phyloP scores from a whole-genome alignment of 1,139 yeast species.

The Blastobotrys petasosporus region DNA sequence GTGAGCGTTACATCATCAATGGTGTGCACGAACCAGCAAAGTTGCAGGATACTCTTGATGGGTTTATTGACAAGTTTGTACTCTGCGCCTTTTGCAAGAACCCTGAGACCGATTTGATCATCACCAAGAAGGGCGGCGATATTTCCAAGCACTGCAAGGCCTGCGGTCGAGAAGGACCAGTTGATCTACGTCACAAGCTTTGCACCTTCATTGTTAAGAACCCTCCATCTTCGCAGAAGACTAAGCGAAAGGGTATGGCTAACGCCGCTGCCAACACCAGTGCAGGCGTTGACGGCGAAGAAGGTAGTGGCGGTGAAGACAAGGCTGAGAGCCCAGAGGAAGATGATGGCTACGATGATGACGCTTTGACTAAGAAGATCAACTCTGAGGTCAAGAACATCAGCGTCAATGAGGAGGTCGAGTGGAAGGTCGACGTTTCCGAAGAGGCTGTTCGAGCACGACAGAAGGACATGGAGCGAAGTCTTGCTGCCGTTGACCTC shows the following conservation, averaged over 20 bases:
- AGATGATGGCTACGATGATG: conserved; percentile 58
- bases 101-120: conserved; percentile 91
- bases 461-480: conserved; percentile 76
- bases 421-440: conserved; percentile 97
- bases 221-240: conserved; percentile 63
- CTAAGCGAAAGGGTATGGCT: conserved; percentile 56
- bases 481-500: conserved; percentile 39
- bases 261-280: conserved; percentile 92
- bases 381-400: conserved; percentile 66
- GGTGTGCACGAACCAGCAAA: conserved; percentile 91
- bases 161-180: conserved; percentile 83
- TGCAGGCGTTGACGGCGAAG: conserved; percentile 41
- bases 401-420: conserved; percentile 71
- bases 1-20: conserved; percentile 85
- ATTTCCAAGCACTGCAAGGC: conserved; percentile 96
- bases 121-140: conserved; percentile 62
- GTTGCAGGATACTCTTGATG: conserved; percentile 90
- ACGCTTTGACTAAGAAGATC: conserved; percentile 70
- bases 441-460: conserved; percentile 95
- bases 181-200: conserved; percentile 84
- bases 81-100: conserved; percentile 92
- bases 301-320: conserved; percentile 21
- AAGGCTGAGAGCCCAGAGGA: conserved; percentile 27
- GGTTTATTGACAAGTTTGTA: conserved; percentile 87
- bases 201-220: conserved; percentile 83